A percentile compares a stretch with the other conserved stretches of the same genome.
These are phyloP conservation scores for Nevesoporus exiguus DNA, from an alignment of 768 basidiomycete species.

Conservation along the genomic window DNA sequence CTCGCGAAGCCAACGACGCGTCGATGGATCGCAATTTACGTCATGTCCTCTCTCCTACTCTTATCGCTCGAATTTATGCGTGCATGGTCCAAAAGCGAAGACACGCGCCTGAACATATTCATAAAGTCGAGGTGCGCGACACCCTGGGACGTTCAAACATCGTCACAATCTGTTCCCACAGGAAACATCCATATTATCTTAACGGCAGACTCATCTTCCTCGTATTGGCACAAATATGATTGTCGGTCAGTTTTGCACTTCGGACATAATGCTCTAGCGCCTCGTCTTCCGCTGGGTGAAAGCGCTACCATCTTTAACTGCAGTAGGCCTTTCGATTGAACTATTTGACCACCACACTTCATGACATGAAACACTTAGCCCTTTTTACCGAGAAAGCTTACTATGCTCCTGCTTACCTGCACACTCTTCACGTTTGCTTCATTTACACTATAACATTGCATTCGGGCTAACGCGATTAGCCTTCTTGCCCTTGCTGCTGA, in stretches of 20 bases:
- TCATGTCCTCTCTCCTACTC: slow-evolving; percentile 43
- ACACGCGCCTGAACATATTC: slow-evolving; percentile 51
- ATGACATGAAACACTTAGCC: slow-evolving; percentile 13
- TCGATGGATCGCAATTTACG: slow-evolving; percentile 45
- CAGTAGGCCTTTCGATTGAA: slow-evolving; percentile 14
- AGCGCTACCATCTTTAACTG: slow-evolving; percentile 7
- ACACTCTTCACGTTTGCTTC: slow-evolving; percentile 40
- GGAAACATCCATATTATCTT: slow-evolving; percentile 72
- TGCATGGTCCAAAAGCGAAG: slow-evolving; percentile 27
- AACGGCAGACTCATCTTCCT: slow-evolving; percentile 68
- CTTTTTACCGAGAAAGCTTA: slow-evolving; percentile 18
- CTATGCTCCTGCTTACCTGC: slow-evolving; percentile 34
- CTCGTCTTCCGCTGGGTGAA: slow-evolving; percentile 46
- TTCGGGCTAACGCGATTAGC: slow-evolving; percentile 48
- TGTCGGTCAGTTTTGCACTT: slow-evolving; percentile 47
- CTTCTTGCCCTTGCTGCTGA: slow-evolving; percentile 51
- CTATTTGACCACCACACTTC: neutral
- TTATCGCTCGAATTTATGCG: slow-evolving; percentile 43
- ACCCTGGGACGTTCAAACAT: neutral
- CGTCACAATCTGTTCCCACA: slow-evolving; percentile 22
- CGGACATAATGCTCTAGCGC: slow-evolving; percentile 65
- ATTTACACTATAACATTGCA: slow-evolving; percentile 36
- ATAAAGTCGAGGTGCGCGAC: slow-evolving; percentile 60
- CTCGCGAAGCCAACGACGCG: slow-evolving; percentile 45
- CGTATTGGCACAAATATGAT: slow-evolving; percentile 46